Evolutionary conservation across 2,329 filamentous ascomycete species (phyloP).

Genomic region (Colletotrichum salicis): DNA sequence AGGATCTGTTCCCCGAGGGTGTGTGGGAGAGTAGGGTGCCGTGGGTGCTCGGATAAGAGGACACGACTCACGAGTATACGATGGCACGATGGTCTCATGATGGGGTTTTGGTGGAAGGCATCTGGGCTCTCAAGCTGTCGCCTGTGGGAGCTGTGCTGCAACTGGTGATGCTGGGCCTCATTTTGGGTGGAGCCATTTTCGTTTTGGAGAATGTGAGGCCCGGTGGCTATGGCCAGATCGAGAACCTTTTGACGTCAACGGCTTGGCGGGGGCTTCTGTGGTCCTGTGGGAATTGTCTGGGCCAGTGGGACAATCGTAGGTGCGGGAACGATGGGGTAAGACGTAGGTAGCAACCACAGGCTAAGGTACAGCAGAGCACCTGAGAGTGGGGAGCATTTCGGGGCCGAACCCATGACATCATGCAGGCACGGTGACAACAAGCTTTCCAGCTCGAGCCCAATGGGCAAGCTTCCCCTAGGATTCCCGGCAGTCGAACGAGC

Average conservation of each 20-base stretch:
- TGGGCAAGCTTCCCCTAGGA: slow-evolving; percentile 2
- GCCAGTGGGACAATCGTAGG: no score
- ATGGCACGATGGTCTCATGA: slow-evolving; percentile 3
- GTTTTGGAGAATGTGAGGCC: not conserved
- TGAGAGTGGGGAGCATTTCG: not conserved
- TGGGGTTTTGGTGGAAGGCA: not conserved
- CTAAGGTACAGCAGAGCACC: not conserved
- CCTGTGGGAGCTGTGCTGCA: not conserved
- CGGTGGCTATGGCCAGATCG: slow-evolving; percentile 15
- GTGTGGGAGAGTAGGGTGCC: not conserved
- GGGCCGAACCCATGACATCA: slow-evolving; percentile 32
- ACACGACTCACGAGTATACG: not conserved
- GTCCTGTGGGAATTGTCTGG: no score
- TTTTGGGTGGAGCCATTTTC: not conserved
- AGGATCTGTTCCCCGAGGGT: not conserved
- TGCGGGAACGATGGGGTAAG: not conserved
- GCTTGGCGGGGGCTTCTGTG: slow-evolving; percentile 4
- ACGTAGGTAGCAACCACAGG: not conserved
- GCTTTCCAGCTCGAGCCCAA: slow-evolving; percentile 19
- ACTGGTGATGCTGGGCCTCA: not conserved
- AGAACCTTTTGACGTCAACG: slow-evolving; percentile 28
- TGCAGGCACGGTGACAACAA: slow-evolving; percentile 33
- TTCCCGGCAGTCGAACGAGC: not conserved
- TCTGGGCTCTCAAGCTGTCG: slow-evolving; percentile 13
- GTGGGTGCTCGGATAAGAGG: no score